Percentiles rank a stretch among this genome's conserved stretches.
phyloP scores from a whole-genome alignment of 176 grass and related monocot genomes.

The Bothriochloa decipiens region DNA sequence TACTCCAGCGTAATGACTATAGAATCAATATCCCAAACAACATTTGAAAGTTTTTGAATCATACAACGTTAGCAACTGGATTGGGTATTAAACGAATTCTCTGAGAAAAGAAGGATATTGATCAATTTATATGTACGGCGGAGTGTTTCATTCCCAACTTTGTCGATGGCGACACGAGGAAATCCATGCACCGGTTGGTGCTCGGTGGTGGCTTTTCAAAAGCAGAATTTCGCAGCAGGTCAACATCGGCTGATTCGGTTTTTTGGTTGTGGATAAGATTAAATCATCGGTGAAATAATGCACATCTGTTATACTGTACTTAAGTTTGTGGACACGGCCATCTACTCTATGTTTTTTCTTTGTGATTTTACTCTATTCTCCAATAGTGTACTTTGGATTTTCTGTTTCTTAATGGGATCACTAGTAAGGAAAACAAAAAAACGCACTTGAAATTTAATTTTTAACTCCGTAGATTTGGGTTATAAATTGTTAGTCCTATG shows the following conservation, averaged over 20 bases:
- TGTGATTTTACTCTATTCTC: neutral
- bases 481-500: too few species aligned
- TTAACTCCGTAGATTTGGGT: neutral
- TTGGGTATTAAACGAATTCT: neutral
- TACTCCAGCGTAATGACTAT: neutral
- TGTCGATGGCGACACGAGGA: conserved; percentile 22
- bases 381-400: neutral
- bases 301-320: neutral
- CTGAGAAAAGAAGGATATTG: neutral
- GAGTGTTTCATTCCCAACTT: neutral
- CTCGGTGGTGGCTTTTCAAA: neutral
- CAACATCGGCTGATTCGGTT: conserved; percentile 9
- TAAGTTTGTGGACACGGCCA: conserved; percentile 18
- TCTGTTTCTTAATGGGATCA: too few species aligned
- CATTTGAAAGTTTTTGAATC: neutral
- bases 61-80: neutral
- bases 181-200: conserved; percentile 11
- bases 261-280: conserved; percentile 28
- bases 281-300: neutral
- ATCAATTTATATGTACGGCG: neutral
- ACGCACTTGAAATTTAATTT: neutral
- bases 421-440: neutral
- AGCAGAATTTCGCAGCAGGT: neutral
- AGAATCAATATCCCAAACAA: neutral
- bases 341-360: neutral